phyloP scores from a whole-genome alignment of 306 rosid species.

The Dalbergia oliveri region DNA sequence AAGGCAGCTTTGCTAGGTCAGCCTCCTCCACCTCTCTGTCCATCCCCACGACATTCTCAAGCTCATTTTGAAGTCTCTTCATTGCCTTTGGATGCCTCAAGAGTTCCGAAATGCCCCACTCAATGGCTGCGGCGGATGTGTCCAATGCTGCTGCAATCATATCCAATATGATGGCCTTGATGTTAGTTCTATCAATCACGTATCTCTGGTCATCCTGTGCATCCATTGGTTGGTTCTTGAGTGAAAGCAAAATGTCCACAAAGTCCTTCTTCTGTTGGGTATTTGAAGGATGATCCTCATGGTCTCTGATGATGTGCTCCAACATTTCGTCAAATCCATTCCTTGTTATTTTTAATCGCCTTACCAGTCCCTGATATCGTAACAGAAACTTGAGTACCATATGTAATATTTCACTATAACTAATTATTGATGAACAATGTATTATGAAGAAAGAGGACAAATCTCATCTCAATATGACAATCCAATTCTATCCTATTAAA shows the following conservation, averaged over 20 bases:
- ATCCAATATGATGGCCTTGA: slow-evolving; percentile 49
- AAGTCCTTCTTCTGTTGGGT: slow-evolving; percentile 28
- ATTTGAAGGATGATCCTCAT: slow-evolving; percentile 5
- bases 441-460: no score
- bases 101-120: slow-evolving; percentile 55
- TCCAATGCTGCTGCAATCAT: slow-evolving; percentile 41
- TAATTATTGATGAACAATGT: no score
- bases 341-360: slow-evolving; percentile 10
- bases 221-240: slow-evolving; percentile 31
- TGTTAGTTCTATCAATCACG: slow-evolving; percentile 32
- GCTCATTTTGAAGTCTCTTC: slow-evolving; percentile 51
- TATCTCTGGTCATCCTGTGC: slow-evolving; percentile 2
- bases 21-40: slow-evolving; percentile 43
- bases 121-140: background rate
- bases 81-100: slow-evolving; percentile 46
- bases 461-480: background rate
- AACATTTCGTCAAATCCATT: slow-evolving; percentile 33
- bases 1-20: slow-evolving; percentile 38
- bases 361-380: slow-evolving; percentile 31
- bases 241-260: slow-evolving; percentile 41
- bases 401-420: background rate
- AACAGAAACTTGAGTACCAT: no score
- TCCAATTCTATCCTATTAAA: background rate
- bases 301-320: slow-evolving; percentile 41
- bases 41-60: slow-evolving; percentile 37